A percentile compares a stretch with the other conserved stretches of the same genome.
phyloP scores from a whole-genome alignment of 2,329 filamentous ascomycete genomes.

The Venturia carpophila region DNA sequence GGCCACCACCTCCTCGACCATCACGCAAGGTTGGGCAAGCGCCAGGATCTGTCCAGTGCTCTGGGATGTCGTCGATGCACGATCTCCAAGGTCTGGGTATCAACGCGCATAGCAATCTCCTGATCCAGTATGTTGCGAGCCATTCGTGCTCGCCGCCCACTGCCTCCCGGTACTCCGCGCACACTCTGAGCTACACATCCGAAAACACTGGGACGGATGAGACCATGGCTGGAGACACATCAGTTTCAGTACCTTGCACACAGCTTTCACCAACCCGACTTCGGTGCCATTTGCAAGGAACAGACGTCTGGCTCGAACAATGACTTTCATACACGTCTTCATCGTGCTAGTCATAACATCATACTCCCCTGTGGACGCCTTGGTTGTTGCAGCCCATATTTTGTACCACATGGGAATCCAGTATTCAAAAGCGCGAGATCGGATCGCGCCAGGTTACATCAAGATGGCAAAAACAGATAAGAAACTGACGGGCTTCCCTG shows the following conservation, averaged over 20 bases:
- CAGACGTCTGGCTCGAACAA: not conserved
- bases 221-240: not conserved
- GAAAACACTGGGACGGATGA: not conserved
- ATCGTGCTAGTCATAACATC: not conserved
- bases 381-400: not conserved
- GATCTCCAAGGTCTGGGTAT: not conserved
- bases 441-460: conserved; percentile 8
- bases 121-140: not conserved
- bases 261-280: not conserved
- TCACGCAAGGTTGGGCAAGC: not conserved
- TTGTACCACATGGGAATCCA: not conserved
- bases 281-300: not conserved
- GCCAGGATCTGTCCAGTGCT: not conserved
- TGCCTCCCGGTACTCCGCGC: not conserved
- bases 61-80: not conserved
- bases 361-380: not conserved
- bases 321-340: not conserved
- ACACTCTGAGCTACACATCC: not conserved
- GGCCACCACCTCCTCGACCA: not conserved
- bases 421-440: not conserved
- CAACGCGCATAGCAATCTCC: not conserved
- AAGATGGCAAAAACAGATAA: conserved; percentile 7
- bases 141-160: not conserved
- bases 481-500: conserved; percentile 5
- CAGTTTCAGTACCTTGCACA: not conserved